Evolutionary conservation across 805 yeast species (phyloP), one percentile per base, ranked within the genome.

Genomic region (Kodamaea sagamina): DNA sequence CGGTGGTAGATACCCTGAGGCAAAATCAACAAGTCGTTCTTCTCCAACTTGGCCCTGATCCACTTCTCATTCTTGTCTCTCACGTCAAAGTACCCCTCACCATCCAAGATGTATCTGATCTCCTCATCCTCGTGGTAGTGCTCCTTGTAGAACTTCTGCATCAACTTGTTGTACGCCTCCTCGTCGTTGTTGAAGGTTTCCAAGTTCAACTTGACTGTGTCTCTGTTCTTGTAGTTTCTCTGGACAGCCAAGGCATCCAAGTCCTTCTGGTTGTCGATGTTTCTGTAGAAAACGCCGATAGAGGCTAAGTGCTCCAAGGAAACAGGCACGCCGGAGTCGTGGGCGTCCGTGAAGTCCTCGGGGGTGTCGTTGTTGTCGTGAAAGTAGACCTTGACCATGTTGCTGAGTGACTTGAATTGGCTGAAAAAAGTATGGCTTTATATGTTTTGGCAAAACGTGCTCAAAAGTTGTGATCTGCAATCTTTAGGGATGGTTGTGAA

Each of bases 61-160:
- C 99, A 92, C 43, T 70, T 61, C 47, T 71, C 77, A 9, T 74
- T 58, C 21, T 68, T 57, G 55, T 79, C 84, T 51, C 96, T 75
- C 6, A 92, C 88, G 58, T 92, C 98, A 58, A 92, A 92, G 65
- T 77, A 92, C 0, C 99, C 98, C 43, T 81, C 85, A 8, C 99
- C 99, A 19, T 85, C 96, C 13, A 85, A 58, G 41, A 89, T 80
- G 65, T 89, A 92, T 51, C 99, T 73, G 59, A 92, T 92, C 68
- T 92, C 99, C 66, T 92, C 99, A 61, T 92, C 99, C 61, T 92
- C 98, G 61, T 92, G 99, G 42, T 89, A 72, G 63, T 92, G 99
- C 58, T 92, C 97, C 36, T 76, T 70, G 67, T 81, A 87, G 63
- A 90, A 89, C 32, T 67, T 75, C 49, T 77, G 71, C 62, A 92